phyloP scores from a whole-genome alignment of 1,139 yeast genomes.

The Diutina mesorugosa region DNA sequence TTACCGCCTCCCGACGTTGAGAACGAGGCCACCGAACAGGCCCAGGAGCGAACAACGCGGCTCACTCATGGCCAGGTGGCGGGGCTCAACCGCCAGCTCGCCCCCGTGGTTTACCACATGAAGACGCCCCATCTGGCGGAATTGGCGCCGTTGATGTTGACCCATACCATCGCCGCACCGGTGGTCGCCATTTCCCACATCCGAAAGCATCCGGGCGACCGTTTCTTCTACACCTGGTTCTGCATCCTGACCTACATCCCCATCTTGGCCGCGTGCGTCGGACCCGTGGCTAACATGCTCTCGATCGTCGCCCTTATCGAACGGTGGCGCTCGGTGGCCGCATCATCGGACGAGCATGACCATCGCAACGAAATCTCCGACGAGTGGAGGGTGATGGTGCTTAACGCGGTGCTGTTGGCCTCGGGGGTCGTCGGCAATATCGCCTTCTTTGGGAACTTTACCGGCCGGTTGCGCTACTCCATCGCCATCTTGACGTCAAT shows the following conservation, averaged over 20 bases:
- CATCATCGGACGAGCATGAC: constrained; percentile 18
- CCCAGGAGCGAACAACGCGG: not conserved
- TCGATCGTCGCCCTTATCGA: constrained; percentile 63
- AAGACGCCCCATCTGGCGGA: not conserved
- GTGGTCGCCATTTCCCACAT: constrained; percentile 17
- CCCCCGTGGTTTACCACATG: not conserved
- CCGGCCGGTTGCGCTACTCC: constrained; percentile 41
- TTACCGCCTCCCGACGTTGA: not conserved
- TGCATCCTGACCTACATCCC: constrained; percentile 56
- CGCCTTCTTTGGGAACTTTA: constrained; percentile 54
- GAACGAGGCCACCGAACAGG: not conserved
- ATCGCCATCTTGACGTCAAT: constrained; percentile 51
- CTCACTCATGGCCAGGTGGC: not conserved
- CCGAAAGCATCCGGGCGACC: constrained; percentile 33
- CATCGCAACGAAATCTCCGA: constrained; percentile 10
- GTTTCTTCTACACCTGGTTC: constrained; percentile 43
- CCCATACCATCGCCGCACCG: constrained; percentile 14
- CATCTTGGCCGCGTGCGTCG: constrained; percentile 59
- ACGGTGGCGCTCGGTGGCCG: constrained; percentile 32
- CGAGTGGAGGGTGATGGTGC: constrained; percentile 32
- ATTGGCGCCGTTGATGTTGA: not conserved
- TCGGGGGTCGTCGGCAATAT: constrained; percentile 57
- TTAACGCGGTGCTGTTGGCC: constrained; percentile 50
- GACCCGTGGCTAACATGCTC: constrained; percentile 65
- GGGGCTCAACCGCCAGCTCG: not conserved